phyloP scores from a whole-genome alignment of 129 eudicot species.

The Smallanthus sonchifolius region DNA sequence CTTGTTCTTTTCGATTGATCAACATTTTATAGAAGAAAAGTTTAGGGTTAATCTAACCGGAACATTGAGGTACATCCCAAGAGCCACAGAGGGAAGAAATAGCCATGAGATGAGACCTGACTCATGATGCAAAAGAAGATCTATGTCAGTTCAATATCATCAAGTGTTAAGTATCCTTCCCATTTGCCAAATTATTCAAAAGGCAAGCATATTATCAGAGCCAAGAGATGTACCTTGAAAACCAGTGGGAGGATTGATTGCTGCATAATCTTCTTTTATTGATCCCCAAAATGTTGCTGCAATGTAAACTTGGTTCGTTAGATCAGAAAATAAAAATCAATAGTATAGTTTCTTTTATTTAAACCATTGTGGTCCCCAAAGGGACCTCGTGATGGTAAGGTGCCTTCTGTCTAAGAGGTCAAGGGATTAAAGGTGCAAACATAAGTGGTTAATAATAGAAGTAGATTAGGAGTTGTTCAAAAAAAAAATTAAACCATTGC shows the following conservation, averaged over 20 bases:
- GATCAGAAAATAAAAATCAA: neutral
- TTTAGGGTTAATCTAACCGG: conserved; percentile 49
- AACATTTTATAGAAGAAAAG: neutral
- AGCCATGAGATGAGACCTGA: conserved; percentile 92
- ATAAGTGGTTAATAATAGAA: too few relatives aligned
- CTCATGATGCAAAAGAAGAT: conserved; percentile 7
- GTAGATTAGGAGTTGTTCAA: too few relatives aligned
- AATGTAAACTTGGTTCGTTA: conserved; percentile 5
- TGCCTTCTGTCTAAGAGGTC: too few relatives aligned
- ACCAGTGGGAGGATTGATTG: conserved; percentile 77
- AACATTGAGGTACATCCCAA: conserved; percentile 80
- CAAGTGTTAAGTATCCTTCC: neutral
- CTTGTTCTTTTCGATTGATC: neutral
- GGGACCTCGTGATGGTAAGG: too few relatives aligned
- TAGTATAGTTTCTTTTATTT: neutral
- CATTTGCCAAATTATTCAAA: neutral
- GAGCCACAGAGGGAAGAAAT: conserved; percentile 81
- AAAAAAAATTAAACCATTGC: too few relatives aligned
- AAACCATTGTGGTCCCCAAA: too few relatives aligned
- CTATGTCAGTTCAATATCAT: neutral
- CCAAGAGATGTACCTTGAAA: conserved; percentile 64
- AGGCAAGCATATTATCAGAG: neutral
- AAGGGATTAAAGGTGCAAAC: too few relatives aligned
- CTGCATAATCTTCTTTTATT: conserved; percentile 74
- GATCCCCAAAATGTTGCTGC: conserved; percentile 81